These are phyloP conservation scores for Niveomyces coronatus DNA, from an alignment of 2,329 filamentous ascomycete genomes.

Conservation along the genomic window DNA sequence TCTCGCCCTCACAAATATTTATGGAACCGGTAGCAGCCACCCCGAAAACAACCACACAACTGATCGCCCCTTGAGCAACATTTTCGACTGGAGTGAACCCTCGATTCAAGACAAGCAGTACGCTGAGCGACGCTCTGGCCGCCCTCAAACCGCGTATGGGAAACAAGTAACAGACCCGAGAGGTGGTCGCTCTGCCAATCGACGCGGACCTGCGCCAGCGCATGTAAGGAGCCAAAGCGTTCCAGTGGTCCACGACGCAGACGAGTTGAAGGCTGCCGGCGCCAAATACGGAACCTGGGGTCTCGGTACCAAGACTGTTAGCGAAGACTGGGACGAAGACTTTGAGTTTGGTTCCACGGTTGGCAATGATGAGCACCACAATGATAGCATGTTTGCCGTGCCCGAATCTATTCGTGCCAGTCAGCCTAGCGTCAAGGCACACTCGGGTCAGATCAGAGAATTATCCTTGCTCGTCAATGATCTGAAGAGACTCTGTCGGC, in stretches of 20 bases:
- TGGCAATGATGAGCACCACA: slow-evolving; percentile 25
- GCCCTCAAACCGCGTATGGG: slow-evolving; percentile 65
- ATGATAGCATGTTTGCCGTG: slow-evolving; percentile 31
- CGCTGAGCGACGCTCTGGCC: slow-evolving; percentile 44
- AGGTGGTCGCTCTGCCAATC: slow-evolving; percentile 56
- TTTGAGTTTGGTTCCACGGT: slow-evolving; percentile 59
- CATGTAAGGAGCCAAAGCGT: slow-evolving; percentile 77
- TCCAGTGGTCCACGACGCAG: slow-evolving; percentile 58
- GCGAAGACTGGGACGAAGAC: slow-evolving; percentile 84
- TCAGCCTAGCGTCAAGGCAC: slow-evolving; percentile 71
- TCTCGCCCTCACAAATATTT: slow-evolving; percentile 42
- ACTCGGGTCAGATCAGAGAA: slow-evolving; percentile 75
- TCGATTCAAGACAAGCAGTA: slow-evolving; percentile 51
- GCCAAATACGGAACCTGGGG: slow-evolving; percentile 77
- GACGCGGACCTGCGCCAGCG: slow-evolving; percentile 56
- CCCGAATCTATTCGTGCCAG: slow-evolving; percentile 71
- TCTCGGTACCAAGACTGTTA: slow-evolving; percentile 65
- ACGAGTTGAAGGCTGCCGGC: slow-evolving; percentile 41
- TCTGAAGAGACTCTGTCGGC: slow-evolving; percentile 64
- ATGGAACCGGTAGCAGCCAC: slow-evolving; percentile 29
- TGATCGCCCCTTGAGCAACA: slow-evolving; percentile 52
- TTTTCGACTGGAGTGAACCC: slow-evolving; percentile 73
- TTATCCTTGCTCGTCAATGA: slow-evolving; percentile 75
- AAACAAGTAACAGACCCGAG: slow-evolving; percentile 63
- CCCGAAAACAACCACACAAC: slow-evolving; percentile 13